These are phyloP conservation scores for Colletotrichum lindemuthianum DNA, from an alignment of 2,329 filamentous ascomycete species.

Conservation along the genomic window DNA sequence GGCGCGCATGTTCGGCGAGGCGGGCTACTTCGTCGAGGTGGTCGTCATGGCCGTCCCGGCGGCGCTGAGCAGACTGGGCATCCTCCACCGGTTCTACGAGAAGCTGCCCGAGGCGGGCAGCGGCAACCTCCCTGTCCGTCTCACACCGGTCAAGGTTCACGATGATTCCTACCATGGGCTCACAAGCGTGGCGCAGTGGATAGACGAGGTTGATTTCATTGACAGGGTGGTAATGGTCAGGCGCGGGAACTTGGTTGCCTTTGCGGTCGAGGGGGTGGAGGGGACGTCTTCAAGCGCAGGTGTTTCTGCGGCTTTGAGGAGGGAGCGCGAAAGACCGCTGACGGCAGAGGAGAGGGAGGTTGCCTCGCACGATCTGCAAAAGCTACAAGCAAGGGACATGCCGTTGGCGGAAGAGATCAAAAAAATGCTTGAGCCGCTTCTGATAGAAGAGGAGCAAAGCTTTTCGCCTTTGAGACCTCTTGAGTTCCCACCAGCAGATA, in stretches of 20 bases:
- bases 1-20: slow-evolving; percentile 45
- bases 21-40: slow-evolving; percentile 51
- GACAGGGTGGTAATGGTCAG: slow-evolving; percentile 53
- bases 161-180: slow-evolving; percentile 56
- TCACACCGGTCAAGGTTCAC: slow-evolving; percentile 57
- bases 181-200: slow-evolving; percentile 47
- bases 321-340: slow-evolving; percentile 43
- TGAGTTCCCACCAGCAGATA: slow-evolving; percentile 32
- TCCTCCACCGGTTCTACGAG: slow-evolving; percentile 52
- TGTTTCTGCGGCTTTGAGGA: slow-evolving; percentile 39
- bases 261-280: slow-evolving; percentile 23
- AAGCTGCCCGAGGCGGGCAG: slow-evolving; percentile 47
- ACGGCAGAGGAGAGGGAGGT: slow-evolving; percentile 40
- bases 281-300: slow-evolving; percentile 18
- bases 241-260: slow-evolving; percentile 50
- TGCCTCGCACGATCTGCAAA: slow-evolving; percentile 41
- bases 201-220: slow-evolving; percentile 45
- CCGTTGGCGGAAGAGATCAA: slow-evolving; percentile 40
- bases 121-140: slow-evolving; percentile 48
- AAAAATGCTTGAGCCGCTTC: slow-evolving; percentile 40
- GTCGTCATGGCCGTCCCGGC: slow-evolving; percentile 54
- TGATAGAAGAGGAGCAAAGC: slow-evolving; percentile 9
- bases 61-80: slow-evolving; percentile 53
- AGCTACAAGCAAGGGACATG: slow-evolving; percentile 39
- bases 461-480: slow-evolving; percentile 38